Conservation (phyloP, 306 rosid species). For the Fragaria nilgerrensis region DNA sequence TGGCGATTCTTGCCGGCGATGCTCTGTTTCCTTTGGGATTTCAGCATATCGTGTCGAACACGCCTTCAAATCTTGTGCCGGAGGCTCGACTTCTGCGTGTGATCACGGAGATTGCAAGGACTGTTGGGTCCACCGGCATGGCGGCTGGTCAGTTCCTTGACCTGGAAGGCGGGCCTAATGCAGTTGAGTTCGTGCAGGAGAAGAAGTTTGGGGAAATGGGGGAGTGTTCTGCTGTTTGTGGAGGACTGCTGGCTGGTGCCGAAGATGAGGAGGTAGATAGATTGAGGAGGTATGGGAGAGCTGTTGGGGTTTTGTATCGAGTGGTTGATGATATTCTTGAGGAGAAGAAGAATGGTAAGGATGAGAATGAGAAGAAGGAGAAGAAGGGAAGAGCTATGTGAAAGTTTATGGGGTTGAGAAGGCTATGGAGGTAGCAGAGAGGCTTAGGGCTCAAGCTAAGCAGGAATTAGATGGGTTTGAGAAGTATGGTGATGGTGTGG, state of each 20-base stretch:
- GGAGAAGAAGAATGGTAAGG: slow-evolving; percentile 33
- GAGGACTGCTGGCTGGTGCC: slow-evolving; percentile 86
- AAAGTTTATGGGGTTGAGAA: slow-evolving; percentile 69
- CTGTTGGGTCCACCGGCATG: slow-evolving; percentile 95
- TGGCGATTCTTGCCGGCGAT: slow-evolving; percentile 92
- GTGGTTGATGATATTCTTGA: slow-evolving; percentile 74
- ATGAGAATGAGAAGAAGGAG: slow-evolving; percentile 20
- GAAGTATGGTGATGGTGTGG: slow-evolving; percentile 62
- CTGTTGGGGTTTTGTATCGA: slow-evolving; percentile 76
- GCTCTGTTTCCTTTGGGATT: slow-evolving; percentile 92
- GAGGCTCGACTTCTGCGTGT: slow-evolving; percentile 70
- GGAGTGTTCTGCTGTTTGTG: slow-evolving; percentile 91
- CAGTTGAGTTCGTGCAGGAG: slow-evolving; percentile 71
- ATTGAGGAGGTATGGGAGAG: slow-evolving; percentile 82
- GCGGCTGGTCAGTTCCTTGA: slow-evolving; percentile 96
- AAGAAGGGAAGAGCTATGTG: slow-evolving; percentile 67
- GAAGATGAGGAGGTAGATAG: slow-evolving; percentile 70
- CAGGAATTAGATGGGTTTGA: slow-evolving; percentile 78
- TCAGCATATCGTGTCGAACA: slow-evolving; percentile 83
- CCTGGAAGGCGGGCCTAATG: slow-evolving; percentile 68
- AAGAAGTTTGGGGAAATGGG: slow-evolving; percentile 97
- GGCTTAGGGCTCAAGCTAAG: slow-evolving; percentile 71
- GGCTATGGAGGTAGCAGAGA: slow-evolving; percentile 73
- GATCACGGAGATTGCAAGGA: slow-evolving; percentile 76
- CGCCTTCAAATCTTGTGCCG: slow-evolving; percentile 71